Conservation (phyloP, 768 basidiomycete genomes). For the Exsudoporus frostii region DNA sequence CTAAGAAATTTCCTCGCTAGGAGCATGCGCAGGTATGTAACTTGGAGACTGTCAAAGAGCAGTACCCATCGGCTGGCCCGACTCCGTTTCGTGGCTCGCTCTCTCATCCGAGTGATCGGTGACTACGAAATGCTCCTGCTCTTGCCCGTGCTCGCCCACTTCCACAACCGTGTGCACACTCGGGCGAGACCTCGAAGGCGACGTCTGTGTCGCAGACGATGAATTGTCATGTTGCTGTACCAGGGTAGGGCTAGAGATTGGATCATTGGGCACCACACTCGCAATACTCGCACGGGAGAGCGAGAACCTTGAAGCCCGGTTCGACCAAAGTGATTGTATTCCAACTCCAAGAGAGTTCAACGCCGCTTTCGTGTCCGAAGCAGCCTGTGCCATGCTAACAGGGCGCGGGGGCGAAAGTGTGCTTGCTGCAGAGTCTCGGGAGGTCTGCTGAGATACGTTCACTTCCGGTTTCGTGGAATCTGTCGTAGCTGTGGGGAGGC, state of each 20-base stretch:
- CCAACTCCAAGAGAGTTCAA: conserved; percentile 42
- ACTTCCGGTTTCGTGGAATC: conserved; percentile 15
- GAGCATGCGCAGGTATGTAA: neutral
- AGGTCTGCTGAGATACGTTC: conserved; percentile 21
- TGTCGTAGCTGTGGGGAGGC: conserved; percentile 5
- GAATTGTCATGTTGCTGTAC: neutral
- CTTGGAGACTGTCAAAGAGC: conserved; percentile 24
- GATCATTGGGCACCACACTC: conserved; percentile 26
- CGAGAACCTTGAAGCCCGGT: conserved; percentile 38
- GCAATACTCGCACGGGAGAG: conserved; percentile 29
- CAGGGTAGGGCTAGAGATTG: conserved; percentile 10
- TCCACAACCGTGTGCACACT: conserved; percentile 28
- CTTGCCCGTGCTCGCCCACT: conserved; percentile 20
- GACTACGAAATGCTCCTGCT: conserved; percentile 11
- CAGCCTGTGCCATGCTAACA: conserved; percentile 30
- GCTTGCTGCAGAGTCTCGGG: conserved; percentile 24
- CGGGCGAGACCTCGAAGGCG: conserved; percentile 13
- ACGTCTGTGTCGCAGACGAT: conserved; percentile 4
- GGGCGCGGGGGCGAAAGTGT: conserved; percentile 18
- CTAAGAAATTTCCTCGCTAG: neutral
- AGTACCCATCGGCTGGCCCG: conserved; percentile 25
- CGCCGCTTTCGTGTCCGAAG: conserved; percentile 33
- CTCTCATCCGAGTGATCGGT: conserved; percentile 2
- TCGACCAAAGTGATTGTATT: conserved; percentile 48
- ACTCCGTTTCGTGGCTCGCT: conserved; percentile 11